Conservation (phyloP, 352 stramenopile genomes). For the Phytopythium mirpurense region DNA sequence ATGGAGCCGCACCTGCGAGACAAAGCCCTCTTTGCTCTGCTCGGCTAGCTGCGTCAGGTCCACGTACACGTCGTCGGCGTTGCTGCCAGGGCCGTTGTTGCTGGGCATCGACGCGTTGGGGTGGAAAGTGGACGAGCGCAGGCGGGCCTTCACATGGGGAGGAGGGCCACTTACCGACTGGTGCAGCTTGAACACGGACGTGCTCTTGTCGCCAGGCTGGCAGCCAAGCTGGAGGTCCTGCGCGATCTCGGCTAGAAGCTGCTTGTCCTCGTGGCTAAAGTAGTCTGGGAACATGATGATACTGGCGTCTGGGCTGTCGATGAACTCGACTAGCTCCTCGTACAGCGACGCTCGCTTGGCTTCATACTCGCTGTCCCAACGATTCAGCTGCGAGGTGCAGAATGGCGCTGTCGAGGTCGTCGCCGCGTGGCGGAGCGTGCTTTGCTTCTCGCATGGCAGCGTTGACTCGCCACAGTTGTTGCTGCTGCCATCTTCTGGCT, state of each 20-base stretch:
- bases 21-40: constrained; percentile 73
- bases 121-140: constrained; percentile 7
- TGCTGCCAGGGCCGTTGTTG: constrained; percentile 1
- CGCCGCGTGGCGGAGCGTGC: constrained; percentile 6
- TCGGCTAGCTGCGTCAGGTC: constrained; percentile 61
- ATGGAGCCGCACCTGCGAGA: constrained; percentile 45
- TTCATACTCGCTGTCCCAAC: background rate
- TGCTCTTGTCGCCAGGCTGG: constrained; percentile 56
- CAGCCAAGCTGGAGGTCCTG: constrained; percentile 47
- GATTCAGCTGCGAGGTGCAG: background rate
- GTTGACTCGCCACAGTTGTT: background rate
- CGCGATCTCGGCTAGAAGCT: constrained; percentile 41
- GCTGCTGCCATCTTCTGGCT: background rate
- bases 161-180: constrained; percentile 5
- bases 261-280: constrained; percentile 48
- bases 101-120: constrained; percentile 7
- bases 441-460: background rate
- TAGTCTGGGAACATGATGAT: constrained; percentile 72
- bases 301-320: constrained; percentile 28
- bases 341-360: constrained; percentile 35
- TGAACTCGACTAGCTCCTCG: constrained; percentile 64
- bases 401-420: background rate
- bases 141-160: constrained; percentile 5
- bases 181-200: constrained; percentile 55
- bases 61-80: constrained; percentile 58